phyloP scores from a whole-genome alignment of 495 filamentous ascomycete species.

The Xylaria nigripes region DNA sequence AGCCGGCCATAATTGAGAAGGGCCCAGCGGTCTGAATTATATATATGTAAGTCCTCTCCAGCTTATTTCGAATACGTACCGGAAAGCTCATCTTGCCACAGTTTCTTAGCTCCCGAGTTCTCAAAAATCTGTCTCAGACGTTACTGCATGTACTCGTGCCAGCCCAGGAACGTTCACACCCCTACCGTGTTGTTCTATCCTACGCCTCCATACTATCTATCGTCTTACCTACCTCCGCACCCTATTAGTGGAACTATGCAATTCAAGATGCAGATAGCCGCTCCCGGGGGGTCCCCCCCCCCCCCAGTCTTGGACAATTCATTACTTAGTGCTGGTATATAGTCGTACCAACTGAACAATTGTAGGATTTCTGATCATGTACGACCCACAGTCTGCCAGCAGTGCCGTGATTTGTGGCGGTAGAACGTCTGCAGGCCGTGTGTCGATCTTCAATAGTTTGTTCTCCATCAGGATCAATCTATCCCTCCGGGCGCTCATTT shows the following conservation, averaged over 20 bases:
- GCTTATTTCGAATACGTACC: constrained; percentile 3
- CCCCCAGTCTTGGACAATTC: not conserved
- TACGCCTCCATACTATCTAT: not conserved
- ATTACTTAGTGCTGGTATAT: not conserved
- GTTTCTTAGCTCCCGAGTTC: not conserved
- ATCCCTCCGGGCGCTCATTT: not conserved
- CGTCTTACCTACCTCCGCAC: not conserved
- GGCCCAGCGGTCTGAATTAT: not conserved
- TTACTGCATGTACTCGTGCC: not conserved
- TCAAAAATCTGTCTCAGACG: constrained; percentile 3
- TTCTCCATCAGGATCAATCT: not conserved
- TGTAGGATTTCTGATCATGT: not conserved
- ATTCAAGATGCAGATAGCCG: constrained; percentile 5
- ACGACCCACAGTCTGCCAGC: not conserved
- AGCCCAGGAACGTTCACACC: not conserved
- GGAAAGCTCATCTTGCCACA: not conserved
- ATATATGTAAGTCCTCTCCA: no score
- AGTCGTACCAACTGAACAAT: not conserved
- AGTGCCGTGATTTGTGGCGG: constrained; percentile 6
- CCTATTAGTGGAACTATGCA: no score
- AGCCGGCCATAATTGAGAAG: not conserved
- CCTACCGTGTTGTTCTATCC: not conserved
- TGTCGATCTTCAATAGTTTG: constrained; percentile 7
- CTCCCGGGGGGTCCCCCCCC: not conserved
- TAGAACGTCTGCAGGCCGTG: constrained; percentile 1